phyloP scores from a whole-genome alignment of 2,329 filamentous ascomycete species.

The Aspergillus sp. region DNA sequence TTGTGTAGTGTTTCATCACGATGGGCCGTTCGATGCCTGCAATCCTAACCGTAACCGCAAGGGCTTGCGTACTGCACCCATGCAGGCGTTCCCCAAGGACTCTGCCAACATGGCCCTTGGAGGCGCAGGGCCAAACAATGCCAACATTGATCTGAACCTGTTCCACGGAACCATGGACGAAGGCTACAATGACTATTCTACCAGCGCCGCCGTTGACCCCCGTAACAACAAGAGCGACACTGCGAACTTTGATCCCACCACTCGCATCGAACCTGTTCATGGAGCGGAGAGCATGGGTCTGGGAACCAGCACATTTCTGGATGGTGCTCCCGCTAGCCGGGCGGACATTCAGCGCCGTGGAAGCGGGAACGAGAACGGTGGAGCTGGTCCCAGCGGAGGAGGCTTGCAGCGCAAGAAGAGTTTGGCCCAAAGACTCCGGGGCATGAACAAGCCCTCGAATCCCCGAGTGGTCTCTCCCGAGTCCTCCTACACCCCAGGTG shows the following conservation, averaged over 20 bases:
- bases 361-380: constrained; percentile 62
- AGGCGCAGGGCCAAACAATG: constrained; percentile 80
- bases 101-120: constrained; percentile 91
- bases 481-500: constrained; percentile 29
- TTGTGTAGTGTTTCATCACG: constrained; percentile 86
- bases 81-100: constrained; percentile 93
- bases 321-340: constrained; percentile 85
- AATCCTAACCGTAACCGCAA: constrained; percentile 92
- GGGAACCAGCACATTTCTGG: constrained; percentile 92
- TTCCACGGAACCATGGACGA: constrained; percentile 86
- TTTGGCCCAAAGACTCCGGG: constrained; percentile 84
- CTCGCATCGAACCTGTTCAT: constrained; percentile 72
- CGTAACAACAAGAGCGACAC: constrained; percentile 34
- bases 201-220: constrained; percentile 41
- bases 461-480: constrained; percentile 63
- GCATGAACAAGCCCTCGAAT: constrained; percentile 69
- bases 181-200: constrained; percentile 78
- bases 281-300: constrained; percentile 81
- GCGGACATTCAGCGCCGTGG: constrained; percentile 75
- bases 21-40: constrained; percentile 94
- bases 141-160: constrained; percentile 78
- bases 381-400: constrained; percentile 38
- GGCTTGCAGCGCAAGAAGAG: constrained; percentile 90
- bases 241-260: constrained; percentile 65
- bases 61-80: constrained; percentile 79